Percentiles rank a stretch among this genome's conserved stretches.
These are phyloP conservation scores for Triangularia verruculosa DNA, from an alignment of 2,329 filamentous ascomycete genomes.

Conservation along the genomic window DNA sequence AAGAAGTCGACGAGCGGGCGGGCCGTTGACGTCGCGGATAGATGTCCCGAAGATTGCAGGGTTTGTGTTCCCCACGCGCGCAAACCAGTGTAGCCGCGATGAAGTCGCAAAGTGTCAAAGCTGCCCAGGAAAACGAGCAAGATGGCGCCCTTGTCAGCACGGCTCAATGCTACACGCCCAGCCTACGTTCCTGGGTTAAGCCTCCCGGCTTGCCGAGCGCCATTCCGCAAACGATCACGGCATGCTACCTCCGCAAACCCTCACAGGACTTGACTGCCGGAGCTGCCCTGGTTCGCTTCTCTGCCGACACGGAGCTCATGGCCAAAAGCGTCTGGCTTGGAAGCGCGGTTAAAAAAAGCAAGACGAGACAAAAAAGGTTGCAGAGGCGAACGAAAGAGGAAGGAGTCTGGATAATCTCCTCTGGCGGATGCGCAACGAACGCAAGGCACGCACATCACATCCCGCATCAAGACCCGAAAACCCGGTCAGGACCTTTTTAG, in stretches of 20 bases:
- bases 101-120: neutral
- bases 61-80: neutral
- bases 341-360: neutral
- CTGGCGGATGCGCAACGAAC: neutral
- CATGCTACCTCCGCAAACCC: constrained; percentile 20
- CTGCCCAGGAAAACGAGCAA: neutral
- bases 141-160: neutral
- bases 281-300: neutral
- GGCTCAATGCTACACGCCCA: neutral
- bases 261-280: constrained; percentile 4
- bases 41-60: constrained; percentile 23
- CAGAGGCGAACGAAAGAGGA: neutral
- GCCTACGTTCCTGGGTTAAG: constrained; percentile 23
- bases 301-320: constrained; percentile 2
- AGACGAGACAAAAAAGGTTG: neutral
- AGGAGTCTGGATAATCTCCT: constrained; percentile 1
- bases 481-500: neutral
- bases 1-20: neutral
- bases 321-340: neutral
- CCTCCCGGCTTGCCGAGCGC: constrained; percentile 28
- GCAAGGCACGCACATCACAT: neutral
- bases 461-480: neutral
- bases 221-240: constrained; percentile 27
- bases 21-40: constrained; percentile 17
- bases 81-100: neutral